phyloP scores from a whole-genome alignment of 2,329 filamentous ascomycete genomes.

The Scedosporium apiospermum region DNA sequence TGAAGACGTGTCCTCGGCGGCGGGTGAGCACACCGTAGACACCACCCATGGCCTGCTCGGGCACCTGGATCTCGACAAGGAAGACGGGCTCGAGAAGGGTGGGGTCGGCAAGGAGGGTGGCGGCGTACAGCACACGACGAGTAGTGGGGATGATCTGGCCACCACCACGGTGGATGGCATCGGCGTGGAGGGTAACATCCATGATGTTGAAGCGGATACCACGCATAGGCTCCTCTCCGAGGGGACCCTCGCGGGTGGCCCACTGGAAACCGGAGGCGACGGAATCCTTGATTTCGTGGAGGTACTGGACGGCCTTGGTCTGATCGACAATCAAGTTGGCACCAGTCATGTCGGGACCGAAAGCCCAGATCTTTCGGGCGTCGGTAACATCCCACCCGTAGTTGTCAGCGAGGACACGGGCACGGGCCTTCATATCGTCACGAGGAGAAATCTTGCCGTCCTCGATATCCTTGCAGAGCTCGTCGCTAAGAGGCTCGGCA shows the following conservation, averaged over 20 bases:
- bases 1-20: constrained; percentile 97
- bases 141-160: constrained; percentile 97
- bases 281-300: constrained; percentile 99
- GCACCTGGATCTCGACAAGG: constrained; percentile 98
- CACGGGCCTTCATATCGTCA: constrained; percentile 98
- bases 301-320: constrained; percentile 99
- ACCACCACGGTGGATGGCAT: constrained; percentile 99
- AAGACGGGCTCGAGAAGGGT: constrained; percentile 94
- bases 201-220: constrained; percentile 97
- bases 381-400: constrained; percentile 99
- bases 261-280: constrained; percentile 99
- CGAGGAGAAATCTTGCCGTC: constrained; percentile 81
- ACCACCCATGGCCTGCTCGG: constrained; percentile 98
- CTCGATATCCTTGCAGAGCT: constrained; percentile 86
- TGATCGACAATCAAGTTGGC: constrained; percentile 98
- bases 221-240: constrained; percentile 98
- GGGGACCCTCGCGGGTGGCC: constrained; percentile 93
- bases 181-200: constrained; percentile 98
- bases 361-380: constrained; percentile 99
- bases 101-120: constrained; percentile 82
- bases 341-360: constrained; percentile 94
- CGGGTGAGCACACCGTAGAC: constrained; percentile 99
- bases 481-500: constrained; percentile 85
- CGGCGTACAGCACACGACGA: constrained; percentile 94
- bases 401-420: constrained; percentile 91